A percentile compares a stretch with the other conserved stretches of the same genome.
Conservation (phyloP, 208 protist species). For the Wallacemonas sp. region DNA sequence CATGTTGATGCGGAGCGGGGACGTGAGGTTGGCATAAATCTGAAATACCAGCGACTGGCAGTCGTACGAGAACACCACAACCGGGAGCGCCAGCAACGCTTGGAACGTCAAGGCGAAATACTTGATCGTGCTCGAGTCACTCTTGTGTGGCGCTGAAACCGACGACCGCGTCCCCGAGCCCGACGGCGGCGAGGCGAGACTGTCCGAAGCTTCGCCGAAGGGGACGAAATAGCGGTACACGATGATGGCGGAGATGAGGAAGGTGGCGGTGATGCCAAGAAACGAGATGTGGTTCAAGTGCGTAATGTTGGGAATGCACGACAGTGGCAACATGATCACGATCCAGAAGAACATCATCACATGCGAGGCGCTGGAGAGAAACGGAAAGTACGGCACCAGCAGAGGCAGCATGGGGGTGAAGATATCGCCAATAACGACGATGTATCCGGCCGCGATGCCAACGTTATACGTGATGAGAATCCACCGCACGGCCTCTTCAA, state of each 20-base stretch:
- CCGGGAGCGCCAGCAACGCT: constrained; percentile 27
- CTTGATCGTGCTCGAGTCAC: constrained; percentile 4
- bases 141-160: neutral
- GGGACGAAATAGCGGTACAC: constrained; percentile 33
- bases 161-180: too few relatives aligned
- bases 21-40: constrained; percentile 22
- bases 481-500: constrained; percentile 68
- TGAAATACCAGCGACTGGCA: constrained; percentile 42
- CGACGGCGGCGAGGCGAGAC: too few relatives aligned
- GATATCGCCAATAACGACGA: constrained; percentile 77
- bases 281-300: constrained; percentile 28
- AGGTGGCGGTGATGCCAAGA: constrained; percentile 22
- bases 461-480: constrained; percentile 73
- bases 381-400: constrained; percentile 44
- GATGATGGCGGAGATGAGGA: constrained; percentile 28
- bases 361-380: constrained; percentile 36
- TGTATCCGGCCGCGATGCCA: constrained; percentile 72
- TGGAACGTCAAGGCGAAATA: constrained; percentile 26
- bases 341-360: constrained; percentile 36
- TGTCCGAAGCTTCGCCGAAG: neutral
- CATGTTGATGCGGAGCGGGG: constrained; percentile 21
- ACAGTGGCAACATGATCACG: constrained; percentile 32
- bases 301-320: constrained; percentile 32
- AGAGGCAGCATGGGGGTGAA: constrained; percentile 59
- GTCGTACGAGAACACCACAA: constrained; percentile 41